Percentiles rank a stretch among this genome's conserved stretches.
phyloP scores from a whole-genome alignment of 345 rosid genomes.

The Gossypium raimondii region DNA sequence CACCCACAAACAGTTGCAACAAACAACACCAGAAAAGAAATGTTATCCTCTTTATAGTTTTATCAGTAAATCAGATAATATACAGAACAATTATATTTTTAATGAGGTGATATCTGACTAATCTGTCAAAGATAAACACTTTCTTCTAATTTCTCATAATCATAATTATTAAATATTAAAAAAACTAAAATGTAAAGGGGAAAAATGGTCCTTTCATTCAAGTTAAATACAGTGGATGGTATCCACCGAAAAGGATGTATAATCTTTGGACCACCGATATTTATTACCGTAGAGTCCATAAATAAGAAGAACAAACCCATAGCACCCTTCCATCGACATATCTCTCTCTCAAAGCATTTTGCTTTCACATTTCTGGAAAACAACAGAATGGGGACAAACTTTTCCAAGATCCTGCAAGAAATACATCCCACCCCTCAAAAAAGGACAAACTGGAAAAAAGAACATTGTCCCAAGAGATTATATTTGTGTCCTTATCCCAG shows the following conservation, averaged over 20 bases:
- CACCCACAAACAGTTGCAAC: no score
- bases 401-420: neutral
- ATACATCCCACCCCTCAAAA: slow-evolving; percentile 12
- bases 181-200: neutral
- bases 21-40: no score
- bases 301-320: neutral
- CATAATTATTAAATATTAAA: neutral
- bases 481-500: neutral
- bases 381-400: neutral
- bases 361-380: slow-evolving; percentile 6
- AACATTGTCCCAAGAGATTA: slow-evolving; percentile 9
- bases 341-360: neutral
- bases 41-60: no score
- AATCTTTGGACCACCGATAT: neutral
- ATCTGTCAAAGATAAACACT: no score
- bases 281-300: neutral
- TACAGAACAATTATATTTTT: no score
- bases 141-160: neutral
- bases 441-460: neutral
- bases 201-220: neutral
- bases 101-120: no score
- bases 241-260: neutral
- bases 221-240: neutral
- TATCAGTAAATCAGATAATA: neutral
- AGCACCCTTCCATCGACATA: neutral